Evolutionary conservation across 2,329 filamentous ascomycete species (phyloP), one percentile per base, ranked within the genome.

Genomic region (Paraconiothyrium brasiliense): DNA sequence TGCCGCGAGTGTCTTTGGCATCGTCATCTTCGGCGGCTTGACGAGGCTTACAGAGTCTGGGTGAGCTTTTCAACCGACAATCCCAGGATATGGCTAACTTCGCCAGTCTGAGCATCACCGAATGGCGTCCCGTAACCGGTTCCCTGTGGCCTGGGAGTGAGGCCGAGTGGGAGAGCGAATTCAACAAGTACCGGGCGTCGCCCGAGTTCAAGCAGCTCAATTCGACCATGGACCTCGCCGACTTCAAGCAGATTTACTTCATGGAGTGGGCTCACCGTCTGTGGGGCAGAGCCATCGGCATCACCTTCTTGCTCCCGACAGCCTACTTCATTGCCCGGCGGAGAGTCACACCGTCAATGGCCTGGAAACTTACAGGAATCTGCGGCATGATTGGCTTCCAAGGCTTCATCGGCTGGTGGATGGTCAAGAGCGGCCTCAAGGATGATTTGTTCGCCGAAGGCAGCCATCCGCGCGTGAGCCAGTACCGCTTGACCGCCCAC

Each of bases 201-300:
- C 95, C 95, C 64, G 95, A 99, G 80, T 99, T 94, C 82, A 89
- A 92, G 75, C 87, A 93, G 64, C 86, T 99, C 70, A 99, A 99
- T 82, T 91, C 94, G 35, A 88, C 92, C 78, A 99, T 99, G 95
- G 90, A 87, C 35, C 84, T 99, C 59, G 86, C 89, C 61, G 95
- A 99, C 78, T 99, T 98, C 84, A 97, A 98, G 81, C 91, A 95
- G 77, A 99, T 99, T 69, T 99, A 98, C 86, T 99, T 91, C 79
- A 98, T 98, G 95, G 95, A 99, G 84, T 99, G 95, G 95, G 89
- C 90, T 47, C 95, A 99, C 80, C 89, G 95, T 34, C 85, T 97
- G 58, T 98, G 95, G 94, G 95, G 95, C 49, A 90, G 95, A 67
- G 85, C 97, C 70, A 92, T 99, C 60, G 95, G 95, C 61, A 80